Evolutionary conservation across 2,329 filamentous ascomycete species (phyloP), one percentile per base, ranked within the genome.

Genomic region (Ilyonectria sp.): DNA sequence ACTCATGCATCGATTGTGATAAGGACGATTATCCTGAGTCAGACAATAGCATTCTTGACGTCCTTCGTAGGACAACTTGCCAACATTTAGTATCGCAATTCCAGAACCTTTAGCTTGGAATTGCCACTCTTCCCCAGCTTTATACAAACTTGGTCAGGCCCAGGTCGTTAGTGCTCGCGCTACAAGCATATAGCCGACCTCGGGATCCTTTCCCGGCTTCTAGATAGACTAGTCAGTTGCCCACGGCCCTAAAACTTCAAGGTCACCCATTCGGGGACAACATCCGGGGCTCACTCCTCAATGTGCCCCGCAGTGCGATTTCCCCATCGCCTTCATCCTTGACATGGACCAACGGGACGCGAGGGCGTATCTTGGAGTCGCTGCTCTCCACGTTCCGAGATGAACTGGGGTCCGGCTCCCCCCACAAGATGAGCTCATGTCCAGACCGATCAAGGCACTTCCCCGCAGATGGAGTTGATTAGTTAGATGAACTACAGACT

Each of bases 201-300:
- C 50, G 59, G 59, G 50, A 49, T n/a, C 23, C 8, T 4, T 19
- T 55, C 40, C 59, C 59, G 59, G 50, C 40, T 7, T 26, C 19
- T 47, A 31, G 19, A 15, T 31, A 6, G 46, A 15, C 29, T 23
- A n/a, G 15, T 17, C 17, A 29, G 31, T 10, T 21, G 15, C 31
- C 50, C 6, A 37, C 10, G 8, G 33, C 13, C n/a, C 50, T 47
- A 17, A 17, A 55, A 35, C 31, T 19, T 17, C 17, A 40, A 7
- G 17, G 31, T 31, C 4, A 50, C 6, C 47, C 17, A 15, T 46
- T 61, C 59, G 59, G 59, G 50, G 26, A 37, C 29, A 29, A 61
- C 8, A 47, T 55, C 59, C 50, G 50, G 23, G 26, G 50, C 29
- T 21, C 29, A 11, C 26, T 43, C 17, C 37, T 26, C 29, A 21